Percentiles rank a stretch among this genome's conserved stretches.
phyloP scores from a whole-genome alignment of 2,329 filamentous ascomycete species.

The Phoma sp. region DNA sequence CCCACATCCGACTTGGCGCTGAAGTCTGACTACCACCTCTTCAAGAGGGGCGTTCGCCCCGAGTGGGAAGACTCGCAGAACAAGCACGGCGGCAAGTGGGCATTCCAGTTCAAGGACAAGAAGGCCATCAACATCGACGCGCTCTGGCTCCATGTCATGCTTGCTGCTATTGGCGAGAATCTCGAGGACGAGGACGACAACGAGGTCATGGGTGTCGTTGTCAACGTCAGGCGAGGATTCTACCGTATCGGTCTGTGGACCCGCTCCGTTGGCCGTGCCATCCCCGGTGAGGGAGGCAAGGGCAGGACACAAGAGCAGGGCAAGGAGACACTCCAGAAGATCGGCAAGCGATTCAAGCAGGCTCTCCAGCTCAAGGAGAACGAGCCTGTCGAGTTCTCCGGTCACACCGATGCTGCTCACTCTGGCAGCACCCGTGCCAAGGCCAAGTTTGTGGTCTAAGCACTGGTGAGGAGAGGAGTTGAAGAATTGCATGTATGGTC shows the following conservation, averaged over 20 bases:
- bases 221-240: conserved; percentile 98
- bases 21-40: conserved; percentile 99
- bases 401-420: conserved; percentile 92
- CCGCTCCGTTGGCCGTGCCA: conserved; percentile 85
- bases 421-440: conserved; percentile 93
- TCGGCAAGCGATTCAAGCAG: conserved; percentile 92
- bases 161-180: conserved; percentile 95
- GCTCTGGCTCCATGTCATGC: conserved; percentile 96
- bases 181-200: conserved; percentile 93
- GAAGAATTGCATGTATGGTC: neutral
- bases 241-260: conserved; percentile 99
- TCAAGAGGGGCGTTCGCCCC: conserved; percentile 95
- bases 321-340: conserved; percentile 80
- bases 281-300: conserved; percentile 77
- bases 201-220: conserved; percentile 98
- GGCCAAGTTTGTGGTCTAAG: conserved; percentile 85
- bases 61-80: conserved; percentile 99
- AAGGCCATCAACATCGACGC: conserved; percentile 89
- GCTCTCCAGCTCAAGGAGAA: conserved; percentile 77
- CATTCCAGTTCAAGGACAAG: conserved; percentile 98
- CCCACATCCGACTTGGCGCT: conserved; percentile 92
- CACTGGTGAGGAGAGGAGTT: neutral
- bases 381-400: conserved; percentile 91
- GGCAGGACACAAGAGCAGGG: conserved; percentile 81
- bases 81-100: conserved; percentile 99